Evolutionary conservation across 2,329 filamentous ascomycete genomes (phyloP).

Genomic region (Leptographium procerum): DNA sequence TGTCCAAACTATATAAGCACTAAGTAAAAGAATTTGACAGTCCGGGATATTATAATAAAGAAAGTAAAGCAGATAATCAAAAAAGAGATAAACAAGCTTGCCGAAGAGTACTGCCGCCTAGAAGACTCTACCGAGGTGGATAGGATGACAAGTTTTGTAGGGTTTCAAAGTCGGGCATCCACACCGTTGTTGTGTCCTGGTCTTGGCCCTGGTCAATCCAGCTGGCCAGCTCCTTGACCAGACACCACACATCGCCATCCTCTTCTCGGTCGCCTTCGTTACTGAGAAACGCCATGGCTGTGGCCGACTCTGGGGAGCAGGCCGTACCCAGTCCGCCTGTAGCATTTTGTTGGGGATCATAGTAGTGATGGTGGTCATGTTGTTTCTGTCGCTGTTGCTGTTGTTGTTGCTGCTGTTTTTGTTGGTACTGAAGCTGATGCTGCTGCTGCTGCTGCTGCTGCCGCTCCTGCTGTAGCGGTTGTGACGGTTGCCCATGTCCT

Average conservation of each 20-base stretch:
- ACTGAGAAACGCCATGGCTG: background rate
- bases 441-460: background rate
- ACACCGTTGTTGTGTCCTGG: background rate
- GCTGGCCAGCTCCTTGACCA: conserved; percentile 5
- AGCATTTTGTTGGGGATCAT: background rate
- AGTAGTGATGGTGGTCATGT: background rate
- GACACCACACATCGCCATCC: background rate
- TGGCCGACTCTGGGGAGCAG: background rate
- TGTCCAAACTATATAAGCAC: too few relatives aligned
- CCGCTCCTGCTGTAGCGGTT: background rate
- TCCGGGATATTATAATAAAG: too few relatives aligned
- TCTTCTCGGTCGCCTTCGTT: background rate
- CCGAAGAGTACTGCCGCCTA: too few relatives aligned
- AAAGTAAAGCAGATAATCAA: too few relatives aligned
- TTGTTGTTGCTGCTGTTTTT: background rate
- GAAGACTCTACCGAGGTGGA: background rate
- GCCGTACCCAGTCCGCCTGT: background rate
- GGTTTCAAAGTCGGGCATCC: conserved; percentile 7
- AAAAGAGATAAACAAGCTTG: too few relatives aligned
- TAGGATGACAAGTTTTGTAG: conserved; percentile 1
- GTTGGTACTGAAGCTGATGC: background rate
- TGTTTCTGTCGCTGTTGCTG: background rate
- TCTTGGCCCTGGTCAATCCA: conserved; percentile 2
- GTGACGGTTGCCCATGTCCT: background rate
- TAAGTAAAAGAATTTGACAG: too few relatives aligned